Conservation (phyloP, 257 asterid species). For the Solanum pimpinellifolium region DNA sequence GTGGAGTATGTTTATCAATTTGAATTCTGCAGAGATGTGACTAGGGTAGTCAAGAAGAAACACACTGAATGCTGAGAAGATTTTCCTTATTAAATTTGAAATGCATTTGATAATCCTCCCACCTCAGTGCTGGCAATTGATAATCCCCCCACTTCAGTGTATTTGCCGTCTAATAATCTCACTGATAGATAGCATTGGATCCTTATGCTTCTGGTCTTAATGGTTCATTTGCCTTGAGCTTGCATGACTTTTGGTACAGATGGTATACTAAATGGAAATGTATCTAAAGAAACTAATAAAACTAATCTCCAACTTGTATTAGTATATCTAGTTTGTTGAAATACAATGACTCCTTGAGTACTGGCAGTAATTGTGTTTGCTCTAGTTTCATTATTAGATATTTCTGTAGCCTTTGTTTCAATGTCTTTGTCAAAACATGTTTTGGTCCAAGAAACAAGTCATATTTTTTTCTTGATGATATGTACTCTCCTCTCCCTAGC, state of each 20-base stretch:
- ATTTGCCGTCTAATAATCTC: not conserved
- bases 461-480: constrained; percentile 18
- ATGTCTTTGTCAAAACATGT: constrained; percentile 60
- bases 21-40: not conserved
- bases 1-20: not conserved
- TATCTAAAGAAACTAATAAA: not conserved
- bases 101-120: not conserved
- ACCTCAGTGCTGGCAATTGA: not conserved
- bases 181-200: not conserved
- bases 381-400: constrained; percentile 33
- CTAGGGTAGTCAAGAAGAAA: not conserved
- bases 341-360: constrained; percentile 43
- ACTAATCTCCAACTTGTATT: not conserved
- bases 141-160: not conserved
- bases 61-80: not conserved
- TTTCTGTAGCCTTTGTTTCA: constrained; percentile 28
- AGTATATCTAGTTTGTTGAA: constrained; percentile 3
- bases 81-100: not conserved
- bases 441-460: constrained; percentile 63
- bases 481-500: not conserved
- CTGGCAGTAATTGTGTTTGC: constrained; percentile 5
- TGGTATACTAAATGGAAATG: not conserved
- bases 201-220: not conserved
- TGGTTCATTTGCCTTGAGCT: not conserved
- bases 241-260: not conserved